phyloP scores from a whole-genome alignment of 1,284 basidiomycete genomes.

The Boletellus deceptivus region DNA sequence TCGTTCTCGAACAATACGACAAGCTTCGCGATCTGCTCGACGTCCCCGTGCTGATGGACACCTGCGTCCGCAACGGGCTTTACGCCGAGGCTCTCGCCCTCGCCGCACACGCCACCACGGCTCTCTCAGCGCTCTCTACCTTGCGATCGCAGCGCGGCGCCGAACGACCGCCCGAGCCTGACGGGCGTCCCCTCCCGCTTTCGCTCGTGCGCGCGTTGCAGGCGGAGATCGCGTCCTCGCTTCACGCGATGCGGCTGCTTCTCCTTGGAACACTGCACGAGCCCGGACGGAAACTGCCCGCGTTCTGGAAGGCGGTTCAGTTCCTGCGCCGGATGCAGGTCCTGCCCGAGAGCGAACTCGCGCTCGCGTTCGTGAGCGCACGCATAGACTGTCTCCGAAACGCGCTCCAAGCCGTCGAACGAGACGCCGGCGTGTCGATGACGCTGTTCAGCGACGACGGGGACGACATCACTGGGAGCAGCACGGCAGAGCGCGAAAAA shows the following conservation, averaged over 20 bases:
- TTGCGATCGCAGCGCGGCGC: conserved; percentile 19
- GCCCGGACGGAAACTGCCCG: conserved; percentile 80
- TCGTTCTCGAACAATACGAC: conserved; percentile 87
- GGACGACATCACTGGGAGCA: conserved; percentile 14
- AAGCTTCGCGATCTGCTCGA: conserved; percentile 89
- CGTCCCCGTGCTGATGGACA: conserved; percentile 85
- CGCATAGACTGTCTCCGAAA: conserved; percentile 52
- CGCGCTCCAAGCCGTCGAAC: conserved; percentile 44
- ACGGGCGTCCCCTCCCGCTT: conserved; percentile 35
- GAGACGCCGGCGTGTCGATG: conserved; percentile 35
- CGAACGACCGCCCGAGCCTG: conserved; percentile 14
- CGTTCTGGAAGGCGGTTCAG: conserved; percentile 83
- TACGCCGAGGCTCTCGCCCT: conserved; percentile 84
- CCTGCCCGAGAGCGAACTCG: conserved; percentile 61
- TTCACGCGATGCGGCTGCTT: conserved; percentile 72
- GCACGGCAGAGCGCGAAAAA: conserved; percentile 32
- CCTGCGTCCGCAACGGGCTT: conserved; percentile 87
- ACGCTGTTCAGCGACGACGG: conserved; percentile 8
- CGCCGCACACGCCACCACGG: conserved; percentile 30
- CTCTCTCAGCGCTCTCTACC: conserved; percentile 28
- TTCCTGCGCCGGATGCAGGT: conserved; percentile 80
- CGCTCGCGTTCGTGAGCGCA: conserved; percentile 66
- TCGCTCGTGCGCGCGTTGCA: conserved; percentile 57
- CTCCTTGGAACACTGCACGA: conserved; percentile 80
- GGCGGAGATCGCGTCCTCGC: conserved; percentile 72